Evolutionary conservation across 73 alveolate species (phyloP), one percentile per base, ranked within the genome.

Genomic region (Paramecium caudatum): DNA sequence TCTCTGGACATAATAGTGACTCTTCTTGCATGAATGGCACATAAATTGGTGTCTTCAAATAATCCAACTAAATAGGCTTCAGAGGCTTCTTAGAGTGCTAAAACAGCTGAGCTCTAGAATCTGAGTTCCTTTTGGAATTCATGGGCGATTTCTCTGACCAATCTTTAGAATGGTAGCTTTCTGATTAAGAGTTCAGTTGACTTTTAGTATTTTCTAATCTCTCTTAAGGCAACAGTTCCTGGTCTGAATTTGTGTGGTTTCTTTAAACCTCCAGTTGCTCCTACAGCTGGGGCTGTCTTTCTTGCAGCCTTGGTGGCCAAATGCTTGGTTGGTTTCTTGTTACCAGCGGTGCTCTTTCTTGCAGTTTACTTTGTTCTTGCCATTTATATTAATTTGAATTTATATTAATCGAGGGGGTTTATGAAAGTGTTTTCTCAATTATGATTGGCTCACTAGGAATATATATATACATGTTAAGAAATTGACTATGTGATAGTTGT

Each of bases 1-100:
- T 95, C 99, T 96, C 96, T 96, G 30, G 98, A 97, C 99, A 97
- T 97, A 80, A 97, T 97, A 32, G 99, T 97, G 47, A 97, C 99
- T 90, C 99, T 96, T 94, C 97, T 97, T 45, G 99, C 99, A 82
- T 97, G 99, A 94, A 97, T 97, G 84, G 99, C 99, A 92, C 99
- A 97, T 25, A 96, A 82, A 95, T 97, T 97, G 45, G 99, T 95
- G 91, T 97, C 98, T 91, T 95, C 98, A 91, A 96, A 95, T 70
- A 94, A 80, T 37, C 97, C 98, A 48, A 97, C 99, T 90, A 97
- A 82, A 92, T 95, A 97, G 30, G 98, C 97, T 91, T 97, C 99
- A 93, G 98, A 92, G 27, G 98, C 98, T 90, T 95, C 98, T 81
- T 96, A 96, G 21, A 96, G 91, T 50, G 98, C 99, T 48, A 95